phyloP scores from a whole-genome alignment of 768 basidiomycete species.

The Macrolepiota fuliginosa region DNA sequence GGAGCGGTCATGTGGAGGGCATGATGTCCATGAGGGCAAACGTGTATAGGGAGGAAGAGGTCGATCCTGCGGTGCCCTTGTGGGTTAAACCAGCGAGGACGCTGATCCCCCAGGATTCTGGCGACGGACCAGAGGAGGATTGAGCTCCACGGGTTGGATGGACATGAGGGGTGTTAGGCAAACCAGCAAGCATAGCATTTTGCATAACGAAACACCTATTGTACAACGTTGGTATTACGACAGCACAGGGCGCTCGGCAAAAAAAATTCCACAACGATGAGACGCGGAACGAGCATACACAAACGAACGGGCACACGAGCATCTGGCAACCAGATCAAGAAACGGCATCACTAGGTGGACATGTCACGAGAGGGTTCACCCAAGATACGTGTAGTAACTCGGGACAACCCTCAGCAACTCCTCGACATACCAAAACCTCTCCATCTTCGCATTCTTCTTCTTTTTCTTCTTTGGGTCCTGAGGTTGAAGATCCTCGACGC shows the following conservation, averaged over 20 bases:
- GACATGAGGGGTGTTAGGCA: neutral
- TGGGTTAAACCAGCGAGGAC: conserved; percentile 4
- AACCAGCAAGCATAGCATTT: neutral
- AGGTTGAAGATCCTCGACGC: conserved; percentile 23
- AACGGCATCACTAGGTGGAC: conserved; percentile 11
- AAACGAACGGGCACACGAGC: neutral
- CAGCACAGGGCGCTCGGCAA: neutral
- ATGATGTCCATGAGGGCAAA: conserved; percentile 2
- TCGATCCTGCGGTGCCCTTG: neutral
- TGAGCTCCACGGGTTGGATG: neutral
- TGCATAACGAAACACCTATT: neutral
- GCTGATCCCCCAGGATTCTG: neutral
- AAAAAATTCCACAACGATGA: neutral
- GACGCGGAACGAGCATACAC: too few species aligned
- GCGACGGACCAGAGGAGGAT: neutral
- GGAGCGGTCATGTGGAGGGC: conserved; percentile 8
- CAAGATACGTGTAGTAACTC: conserved; percentile 32
- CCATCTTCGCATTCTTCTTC: conserved; percentile 33
- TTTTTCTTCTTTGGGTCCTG: conserved; percentile 32
- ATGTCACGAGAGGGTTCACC: neutral
- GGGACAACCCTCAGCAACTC: conserved; percentile 35
- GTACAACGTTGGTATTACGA: neutral
- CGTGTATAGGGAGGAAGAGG: neutral
- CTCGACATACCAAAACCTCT: conserved; percentile 43
- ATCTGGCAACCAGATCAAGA: neutral